phyloP scores from a whole-genome alignment of 1,139 yeast genomes.

The Pichia sp. region DNA sequence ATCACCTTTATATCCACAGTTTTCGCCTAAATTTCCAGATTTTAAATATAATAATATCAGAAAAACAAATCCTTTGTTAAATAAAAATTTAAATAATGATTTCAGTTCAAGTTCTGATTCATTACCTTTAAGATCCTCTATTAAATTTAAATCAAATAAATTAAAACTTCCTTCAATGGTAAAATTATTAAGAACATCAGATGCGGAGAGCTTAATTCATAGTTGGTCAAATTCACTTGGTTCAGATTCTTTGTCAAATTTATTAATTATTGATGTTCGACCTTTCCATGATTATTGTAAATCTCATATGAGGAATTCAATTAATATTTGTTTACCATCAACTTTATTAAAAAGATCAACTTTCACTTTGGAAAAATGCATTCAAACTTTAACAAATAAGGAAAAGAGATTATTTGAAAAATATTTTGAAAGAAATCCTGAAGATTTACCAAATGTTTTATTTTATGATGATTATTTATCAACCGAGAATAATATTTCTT shows the following conservation, averaged over 20 bases:
- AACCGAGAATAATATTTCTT: constrained; percentile 27
- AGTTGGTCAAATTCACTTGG: constrained; percentile 18
- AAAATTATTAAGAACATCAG: constrained; percentile 14
- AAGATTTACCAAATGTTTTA: constrained; percentile 33
- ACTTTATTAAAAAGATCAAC: constrained; percentile 45
- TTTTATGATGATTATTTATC: constrained; percentile 35
- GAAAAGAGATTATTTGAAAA: constrained; percentile 33
- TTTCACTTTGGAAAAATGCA: constrained; percentile 43
- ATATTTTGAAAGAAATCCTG: constrained; percentile 19
- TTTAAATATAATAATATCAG: neutral
- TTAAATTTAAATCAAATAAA: constrained; percentile 21
- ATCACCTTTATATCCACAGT: neutral
- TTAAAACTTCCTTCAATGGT: constrained; percentile 22
- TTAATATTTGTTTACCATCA: constrained; percentile 51
- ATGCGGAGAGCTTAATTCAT: constrained; percentile 17
- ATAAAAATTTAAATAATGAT: neutral
- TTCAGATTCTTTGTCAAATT: constrained; percentile 26
- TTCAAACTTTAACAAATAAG: constrained; percentile 41
- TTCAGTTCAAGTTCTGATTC: constrained; percentile 2
- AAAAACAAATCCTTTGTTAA: neutral
- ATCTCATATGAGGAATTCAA: constrained; percentile 39
- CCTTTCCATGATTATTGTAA: constrained; percentile 50
- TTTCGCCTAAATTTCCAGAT: constrained; percentile 3
- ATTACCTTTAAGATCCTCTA: constrained; percentile 15
- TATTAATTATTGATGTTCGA: constrained; percentile 42